A percentile compares a stretch with the other conserved stretches of the same genome.
These are phyloP conservation scores for Cryphonectria parasitica DNA, from an alignment of 2,329 filamentous ascomycete genomes.

Conservation along the genomic window DNA sequence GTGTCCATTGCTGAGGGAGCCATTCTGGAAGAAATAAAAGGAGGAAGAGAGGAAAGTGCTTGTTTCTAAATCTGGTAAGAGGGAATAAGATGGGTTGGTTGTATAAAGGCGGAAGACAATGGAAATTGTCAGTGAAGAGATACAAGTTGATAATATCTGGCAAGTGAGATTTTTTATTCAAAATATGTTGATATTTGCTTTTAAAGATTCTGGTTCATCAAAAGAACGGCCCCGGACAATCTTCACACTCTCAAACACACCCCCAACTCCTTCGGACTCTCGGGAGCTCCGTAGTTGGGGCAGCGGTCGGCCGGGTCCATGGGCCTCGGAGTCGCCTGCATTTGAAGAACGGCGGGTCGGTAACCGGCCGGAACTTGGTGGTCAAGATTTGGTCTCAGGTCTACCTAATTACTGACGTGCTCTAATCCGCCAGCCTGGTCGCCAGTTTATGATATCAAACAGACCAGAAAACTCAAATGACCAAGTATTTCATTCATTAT, in stretches of 20 bases:
- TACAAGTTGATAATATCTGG: neutral
- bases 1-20: conserved; percentile 37
- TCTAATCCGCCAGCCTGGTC: neutral
- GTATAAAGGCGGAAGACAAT: neutral
- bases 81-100: neutral
- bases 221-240: conserved; percentile 21
- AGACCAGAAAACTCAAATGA: neutral
- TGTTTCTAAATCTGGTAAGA: too few species aligned
- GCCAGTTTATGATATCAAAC: neutral
- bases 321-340: conserved; percentile 2
- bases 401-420: neutral
- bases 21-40: conserved; percentile 23
- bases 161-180: neutral
- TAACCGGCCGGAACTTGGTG: neutral
- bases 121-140: neutral
- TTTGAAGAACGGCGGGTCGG: neutral
- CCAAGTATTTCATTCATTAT: neutral
- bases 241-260: neutral
- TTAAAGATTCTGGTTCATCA: conserved; percentile 1
- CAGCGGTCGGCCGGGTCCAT: conserved; percentile 16
- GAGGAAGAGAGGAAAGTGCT: neutral
- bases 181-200: neutral
- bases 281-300: conserved; percentile 28
- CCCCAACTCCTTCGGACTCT: too few species aligned
- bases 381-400: neutral